Evolutionary conservation across 1,284 basidiomycete genomes (phyloP).

Genomic region (Cerioporus squamosus): DNA sequence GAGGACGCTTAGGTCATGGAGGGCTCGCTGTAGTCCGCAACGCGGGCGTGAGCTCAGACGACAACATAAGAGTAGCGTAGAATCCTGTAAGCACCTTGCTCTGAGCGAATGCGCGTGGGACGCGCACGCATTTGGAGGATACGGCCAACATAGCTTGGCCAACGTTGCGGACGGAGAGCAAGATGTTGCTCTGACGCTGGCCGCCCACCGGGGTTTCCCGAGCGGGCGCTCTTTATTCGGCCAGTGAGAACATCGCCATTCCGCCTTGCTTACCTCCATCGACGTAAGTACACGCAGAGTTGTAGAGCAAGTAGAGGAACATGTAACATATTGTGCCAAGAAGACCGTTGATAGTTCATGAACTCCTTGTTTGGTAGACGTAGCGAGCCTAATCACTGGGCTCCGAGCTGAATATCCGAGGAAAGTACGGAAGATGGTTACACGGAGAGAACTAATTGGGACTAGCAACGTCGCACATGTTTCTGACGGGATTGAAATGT

Average conservation of each 20-base stretch:
- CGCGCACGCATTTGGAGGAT: conserved; percentile 45
- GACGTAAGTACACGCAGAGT: too few species aligned
- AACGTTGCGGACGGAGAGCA: conserved; percentile 29
- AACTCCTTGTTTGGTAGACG: too few species aligned
- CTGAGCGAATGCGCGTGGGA: conserved; percentile 47
- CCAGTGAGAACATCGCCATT: conserved; percentile 15
- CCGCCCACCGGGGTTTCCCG: conserved; percentile 23
- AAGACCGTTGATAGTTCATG: too few species aligned
- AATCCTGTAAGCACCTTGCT: conserved; percentile 21
- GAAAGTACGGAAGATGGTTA: too few species aligned
- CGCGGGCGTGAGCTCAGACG: neutral
- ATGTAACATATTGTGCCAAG: too few species aligned
- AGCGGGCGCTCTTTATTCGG: conserved; percentile 6
- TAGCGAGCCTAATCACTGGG: too few species aligned
- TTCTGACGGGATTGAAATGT: too few species aligned
- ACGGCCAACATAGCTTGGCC: conserved; percentile 30
- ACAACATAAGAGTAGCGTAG: neutral
- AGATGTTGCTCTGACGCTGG: conserved; percentile 25
- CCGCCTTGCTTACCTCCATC: neutral
- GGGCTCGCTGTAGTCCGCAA: conserved; percentile 55
- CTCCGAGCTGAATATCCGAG: too few species aligned
- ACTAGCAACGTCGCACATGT: too few species aligned
- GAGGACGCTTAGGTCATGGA: conserved; percentile 71
- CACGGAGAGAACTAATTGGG: too few species aligned
- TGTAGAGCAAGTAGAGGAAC: too few species aligned